A percentile compares a stretch with the other conserved stretches of the same genome.
phyloP scores from a whole-genome alignment of 2,329 filamentous ascomycete species.

The Alternaria consortialis region DNA sequence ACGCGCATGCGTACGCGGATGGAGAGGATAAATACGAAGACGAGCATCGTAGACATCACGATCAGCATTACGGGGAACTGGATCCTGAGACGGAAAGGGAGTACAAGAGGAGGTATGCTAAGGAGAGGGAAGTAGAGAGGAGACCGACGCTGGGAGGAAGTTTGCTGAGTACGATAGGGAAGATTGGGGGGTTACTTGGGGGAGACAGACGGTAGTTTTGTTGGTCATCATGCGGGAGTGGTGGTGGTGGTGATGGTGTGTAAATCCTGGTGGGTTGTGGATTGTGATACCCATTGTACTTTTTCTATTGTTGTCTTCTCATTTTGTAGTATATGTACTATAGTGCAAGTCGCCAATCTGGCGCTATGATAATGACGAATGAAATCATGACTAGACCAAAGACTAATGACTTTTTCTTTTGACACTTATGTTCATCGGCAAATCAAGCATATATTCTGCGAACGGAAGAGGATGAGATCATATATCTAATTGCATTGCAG shows the following conservation, averaged over 20 bases:
- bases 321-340: neutral
- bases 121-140: slow-evolving; percentile 29
- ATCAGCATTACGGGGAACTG: slow-evolving; percentile 15
- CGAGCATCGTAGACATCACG: neutral
- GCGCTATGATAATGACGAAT: neutral
- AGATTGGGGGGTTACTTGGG: slow-evolving; percentile 20
- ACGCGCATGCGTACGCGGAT: slow-evolving; percentile 18
- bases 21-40: slow-evolving; percentile 15
- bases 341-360: neutral
- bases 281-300: neutral
- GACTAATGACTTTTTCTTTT: too few relatives aligned
- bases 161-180: slow-evolving; percentile 27
- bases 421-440: too few relatives aligned
- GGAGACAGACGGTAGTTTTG: slow-evolving; percentile 13
- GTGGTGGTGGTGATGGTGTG: neutral
- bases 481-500: neutral
- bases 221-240: neutral
- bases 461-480: neutral
- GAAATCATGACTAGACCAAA: neutral
- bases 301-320: neutral
- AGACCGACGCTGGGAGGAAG: slow-evolving; percentile 43
- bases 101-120: slow-evolving; percentile 28
- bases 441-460: too few relatives aligned
- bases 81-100: slow-evolving; percentile 24
- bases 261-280: neutral